These are phyloP conservation scores for Micromonas pusilla DNA, from an alignment of 139 green algal species.

Conservation along the genomic window DNA sequence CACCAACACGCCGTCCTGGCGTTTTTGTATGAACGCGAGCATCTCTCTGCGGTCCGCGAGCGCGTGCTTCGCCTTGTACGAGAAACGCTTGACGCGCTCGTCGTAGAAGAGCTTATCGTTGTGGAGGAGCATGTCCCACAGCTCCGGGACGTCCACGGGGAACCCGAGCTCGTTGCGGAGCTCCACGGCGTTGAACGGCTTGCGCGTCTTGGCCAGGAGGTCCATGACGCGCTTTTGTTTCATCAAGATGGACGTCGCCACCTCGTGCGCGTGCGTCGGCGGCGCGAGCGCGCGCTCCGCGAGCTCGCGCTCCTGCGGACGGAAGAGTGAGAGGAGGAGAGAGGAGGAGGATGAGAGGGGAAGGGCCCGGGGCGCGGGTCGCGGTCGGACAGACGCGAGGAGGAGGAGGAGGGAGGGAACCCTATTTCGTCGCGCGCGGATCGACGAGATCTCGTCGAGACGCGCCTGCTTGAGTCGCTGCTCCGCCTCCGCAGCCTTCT, in stretches of 20 bases:
- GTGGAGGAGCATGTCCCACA: neutral
- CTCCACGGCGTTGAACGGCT: neutral
- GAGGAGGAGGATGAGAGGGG: neutral
- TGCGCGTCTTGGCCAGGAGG: neutral
- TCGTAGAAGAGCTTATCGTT: neutral
- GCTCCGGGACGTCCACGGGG: neutral
- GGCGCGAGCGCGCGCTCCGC: neutral
- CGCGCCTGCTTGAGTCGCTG: neutral
- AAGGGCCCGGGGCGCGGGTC: neutral
- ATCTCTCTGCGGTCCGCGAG: neutral
- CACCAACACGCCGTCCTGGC: neutral
- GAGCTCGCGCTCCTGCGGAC: neutral
- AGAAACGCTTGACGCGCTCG: neutral
- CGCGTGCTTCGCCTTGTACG: constrained; percentile 6
- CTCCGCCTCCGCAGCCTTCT: neutral
- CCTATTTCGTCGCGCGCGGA: neutral
- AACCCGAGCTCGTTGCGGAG: neutral
- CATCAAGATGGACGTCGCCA: neutral
- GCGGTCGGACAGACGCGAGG: too few relatives aligned
- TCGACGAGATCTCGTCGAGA: neutral
- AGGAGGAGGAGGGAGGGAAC: neutral
- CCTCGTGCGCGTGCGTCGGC: neutral
- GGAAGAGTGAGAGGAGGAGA: neutral
- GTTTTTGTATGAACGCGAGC: neutral
- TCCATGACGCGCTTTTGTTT: constrained; percentile 2